Evolutionary conservation across 805 yeast genomes (phyloP), one percentile per base, ranked within the genome.

Genomic region (Metschnikowia proteae): DNA sequence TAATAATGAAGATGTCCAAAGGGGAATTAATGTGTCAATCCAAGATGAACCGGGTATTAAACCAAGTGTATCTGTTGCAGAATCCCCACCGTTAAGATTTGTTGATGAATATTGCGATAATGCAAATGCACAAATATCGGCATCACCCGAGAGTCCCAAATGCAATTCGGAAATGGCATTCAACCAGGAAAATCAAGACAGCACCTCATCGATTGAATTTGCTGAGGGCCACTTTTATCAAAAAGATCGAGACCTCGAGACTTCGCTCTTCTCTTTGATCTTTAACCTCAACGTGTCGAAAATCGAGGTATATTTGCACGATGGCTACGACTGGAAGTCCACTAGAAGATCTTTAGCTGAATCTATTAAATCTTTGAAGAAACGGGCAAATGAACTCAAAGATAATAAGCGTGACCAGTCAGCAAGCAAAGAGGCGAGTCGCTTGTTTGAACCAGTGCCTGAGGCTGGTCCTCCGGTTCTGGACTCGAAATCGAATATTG

Each of bases 281-380:
- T 7, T 72, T 23, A 66, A 66, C 36, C 49, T 73, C 6, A 68
- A 70, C 38, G 59, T 76, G 4, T 61, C 74, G 2, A 74, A 74
- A 42, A 64, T 72, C 0, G 60, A 58, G 1, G 58, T 86, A 2
- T 78, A 73, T 44, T 66, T 92, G 17, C 83, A 79, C 62, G 99
- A 94, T 68, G 99, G 99, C 0, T 94, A 84, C 61, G 98, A 94
- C 58, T 90, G 97, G 95, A 78, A 78, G 47, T 79, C 80, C 38
- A 89, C 98, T 0, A 75, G 96, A 49, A 73, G 72, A 25, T 73
- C 83, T 0, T 83, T 94, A 28, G 70, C 73, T n/a, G 78, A 75
- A n/a, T 86, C 88, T 0, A 83, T 91, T 0, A 78, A 77, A 46
- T 67, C 78, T 8, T 78, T 88, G 6, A 89, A 84, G 55, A 70